phyloP scores from a whole-genome alignment of 305 asterid species.

The Fraxinus latifolia region DNA sequence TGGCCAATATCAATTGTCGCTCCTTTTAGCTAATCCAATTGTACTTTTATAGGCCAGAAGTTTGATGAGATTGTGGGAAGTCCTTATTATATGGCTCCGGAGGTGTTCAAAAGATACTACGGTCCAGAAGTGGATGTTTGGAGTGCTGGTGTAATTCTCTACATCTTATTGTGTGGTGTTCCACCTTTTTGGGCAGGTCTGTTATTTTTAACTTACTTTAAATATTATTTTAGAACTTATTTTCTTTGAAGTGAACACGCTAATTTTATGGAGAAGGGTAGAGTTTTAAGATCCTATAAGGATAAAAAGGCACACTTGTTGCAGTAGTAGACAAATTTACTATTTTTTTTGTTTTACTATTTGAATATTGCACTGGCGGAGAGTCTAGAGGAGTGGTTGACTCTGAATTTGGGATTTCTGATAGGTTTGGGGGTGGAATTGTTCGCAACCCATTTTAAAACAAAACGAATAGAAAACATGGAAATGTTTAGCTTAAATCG shows the following conservation, averaged over 20 bases:
- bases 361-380: not conserved
- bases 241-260: not conserved
- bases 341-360: not conserved
- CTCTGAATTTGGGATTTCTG: not conserved
- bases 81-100: slow-evolving; percentile 86
- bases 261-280: not conserved
- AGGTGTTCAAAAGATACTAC: slow-evolving; percentile 65
- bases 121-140: slow-evolving; percentile 82
- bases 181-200: slow-evolving; percentile 92
- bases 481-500: not conserved
- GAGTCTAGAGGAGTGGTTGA: not conserved
- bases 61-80: slow-evolving; percentile 82
- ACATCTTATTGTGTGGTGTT: slow-evolving; percentile 71
- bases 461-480: not conserved
- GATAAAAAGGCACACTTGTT: not conserved
- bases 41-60: slow-evolving; percentile 51
- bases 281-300: not conserved
- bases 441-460: not conserved
- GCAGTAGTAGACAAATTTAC: not conserved
- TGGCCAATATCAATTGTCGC: slow-evolving; percentile 6
- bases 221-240: not conserved
- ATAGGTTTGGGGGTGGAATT: not conserved
- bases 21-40: slow-evolving; percentile 7
- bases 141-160: slow-evolving; percentile 88
- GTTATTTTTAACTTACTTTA: slow-evolving; percentile 7